Evolutionary conservation across 1,284 basidiomycete species (phyloP).

Genomic region (Papiliotrema terrestris): DNA sequence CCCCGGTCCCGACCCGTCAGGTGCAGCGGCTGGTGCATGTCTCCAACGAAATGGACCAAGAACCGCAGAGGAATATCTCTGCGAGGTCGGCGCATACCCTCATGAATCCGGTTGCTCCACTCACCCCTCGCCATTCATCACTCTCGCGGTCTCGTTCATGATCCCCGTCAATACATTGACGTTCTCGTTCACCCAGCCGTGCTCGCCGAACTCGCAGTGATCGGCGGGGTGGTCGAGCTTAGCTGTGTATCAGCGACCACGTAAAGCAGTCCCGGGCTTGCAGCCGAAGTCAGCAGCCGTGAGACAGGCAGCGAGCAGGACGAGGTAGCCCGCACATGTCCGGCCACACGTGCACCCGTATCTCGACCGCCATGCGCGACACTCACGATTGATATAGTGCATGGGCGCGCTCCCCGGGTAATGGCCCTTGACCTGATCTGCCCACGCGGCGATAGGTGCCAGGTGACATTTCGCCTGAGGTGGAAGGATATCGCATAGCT

Average conservation of each 20-base stretch:
- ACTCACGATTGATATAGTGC: conserved; percentile 52
- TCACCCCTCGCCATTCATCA: conserved; percentile 42
- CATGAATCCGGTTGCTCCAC: background rate
- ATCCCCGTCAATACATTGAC: conserved; percentile 72
- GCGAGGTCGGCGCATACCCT: conserved; percentile 2
- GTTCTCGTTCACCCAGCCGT: conserved; percentile 67
- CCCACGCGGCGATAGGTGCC: conserved; percentile 80
- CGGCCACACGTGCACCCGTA: background rate
- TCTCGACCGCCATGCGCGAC: too few species aligned
- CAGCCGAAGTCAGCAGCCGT: background rate
- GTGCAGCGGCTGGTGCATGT: conserved; percentile 88
- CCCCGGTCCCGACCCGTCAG: conserved; percentile 78
- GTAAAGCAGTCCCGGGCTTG: too few species aligned
- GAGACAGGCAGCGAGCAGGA: background rate
- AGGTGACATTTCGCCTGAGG: conserved; percentile 64
- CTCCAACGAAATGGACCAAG: conserved; percentile 84
- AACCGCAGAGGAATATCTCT: conserved; percentile 71
- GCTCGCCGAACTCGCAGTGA: conserved; percentile 68
- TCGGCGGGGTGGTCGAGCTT: conserved; percentile 66
- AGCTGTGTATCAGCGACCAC: conserved; percentile 22
- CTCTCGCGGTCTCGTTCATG: conserved; percentile 61
- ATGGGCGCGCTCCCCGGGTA: conserved; percentile 48
- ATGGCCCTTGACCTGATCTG: conserved; percentile 62
- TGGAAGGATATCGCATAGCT: conserved; percentile 65
- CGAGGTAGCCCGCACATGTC: background rate